Evolutionary conservation across 2,329 filamentous ascomycete genomes (phyloP).

Genomic region (Fusarium bactridioides): DNA sequence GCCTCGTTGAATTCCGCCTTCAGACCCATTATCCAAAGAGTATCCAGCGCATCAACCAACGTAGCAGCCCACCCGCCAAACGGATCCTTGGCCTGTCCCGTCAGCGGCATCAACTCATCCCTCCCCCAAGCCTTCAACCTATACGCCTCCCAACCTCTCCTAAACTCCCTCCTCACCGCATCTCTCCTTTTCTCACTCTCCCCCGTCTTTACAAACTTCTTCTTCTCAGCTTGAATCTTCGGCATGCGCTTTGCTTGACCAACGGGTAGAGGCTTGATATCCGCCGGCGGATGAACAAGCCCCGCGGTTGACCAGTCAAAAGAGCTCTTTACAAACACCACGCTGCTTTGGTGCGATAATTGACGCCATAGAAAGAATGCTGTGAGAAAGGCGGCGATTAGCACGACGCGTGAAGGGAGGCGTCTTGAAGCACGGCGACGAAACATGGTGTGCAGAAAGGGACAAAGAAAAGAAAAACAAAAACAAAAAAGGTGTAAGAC

Average conservation of each 20-base stretch:
- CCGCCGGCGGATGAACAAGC: slow-evolving; percentile 42
- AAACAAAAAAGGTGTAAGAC: not conserved
- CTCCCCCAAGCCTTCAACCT: slow-evolving; percentile 59
- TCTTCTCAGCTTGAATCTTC: slow-evolving; percentile 42
- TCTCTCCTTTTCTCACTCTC: slow-evolving; percentile 43
- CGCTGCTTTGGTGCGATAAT: slow-evolving; percentile 8
- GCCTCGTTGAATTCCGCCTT: slow-evolving; percentile 59
- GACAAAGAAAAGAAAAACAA: not conserved
- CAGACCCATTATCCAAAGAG: slow-evolving; percentile 69
- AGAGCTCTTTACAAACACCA: slow-evolving; percentile 35
- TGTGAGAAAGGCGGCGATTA: not conserved
- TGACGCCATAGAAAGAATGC: not conserved
- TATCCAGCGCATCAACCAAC: slow-evolving; percentile 67
- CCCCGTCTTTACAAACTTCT: slow-evolving; percentile 28
- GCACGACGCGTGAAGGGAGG: not conserved
- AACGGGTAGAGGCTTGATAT: slow-evolving; percentile 45
- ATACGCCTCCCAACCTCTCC: slow-evolving; percentile 58
- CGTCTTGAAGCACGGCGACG: not conserved
- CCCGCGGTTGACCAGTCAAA: slow-evolving; percentile 45
- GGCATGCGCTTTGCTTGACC: slow-evolving; percentile 40
- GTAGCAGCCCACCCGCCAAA: slow-evolving; percentile 67
- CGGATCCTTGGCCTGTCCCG: slow-evolving; percentile 53
- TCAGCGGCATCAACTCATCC: slow-evolving; percentile 61
- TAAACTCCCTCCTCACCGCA: slow-evolving; percentile 54
- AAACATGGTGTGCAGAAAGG: not conserved